These are phyloP conservation scores for Trichocladium uniseriatum DNA, from an alignment of 495 filamentous ascomycete genomes.

Conservation along the genomic window DNA sequence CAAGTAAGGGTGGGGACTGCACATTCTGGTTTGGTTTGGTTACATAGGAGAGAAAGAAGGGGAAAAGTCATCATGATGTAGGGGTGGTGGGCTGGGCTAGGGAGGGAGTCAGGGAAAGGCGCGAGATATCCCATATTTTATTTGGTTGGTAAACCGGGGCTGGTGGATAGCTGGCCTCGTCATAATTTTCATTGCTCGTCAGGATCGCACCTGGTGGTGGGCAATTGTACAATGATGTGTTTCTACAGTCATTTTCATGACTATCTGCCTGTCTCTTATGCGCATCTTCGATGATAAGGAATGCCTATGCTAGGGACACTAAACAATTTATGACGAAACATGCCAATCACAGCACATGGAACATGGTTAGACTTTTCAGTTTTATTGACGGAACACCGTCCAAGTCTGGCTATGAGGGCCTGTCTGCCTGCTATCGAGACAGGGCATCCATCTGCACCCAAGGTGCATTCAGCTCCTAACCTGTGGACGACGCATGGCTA, in stretches of 20 bases:
- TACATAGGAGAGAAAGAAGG: too few relatives aligned
- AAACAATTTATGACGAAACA: too few relatives aligned
- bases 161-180: neutral
- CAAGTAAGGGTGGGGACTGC: too few relatives aligned
- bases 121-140: conserved; percentile 6
- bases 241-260: too few relatives aligned
- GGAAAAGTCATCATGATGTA: neutral
- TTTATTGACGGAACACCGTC: neutral
- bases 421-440: neutral
- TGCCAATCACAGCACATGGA: neutral
- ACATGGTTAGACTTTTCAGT: neutral
- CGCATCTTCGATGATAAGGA: too few relatives aligned
- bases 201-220: neutral
- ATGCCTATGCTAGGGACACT: too few relatives aligned
- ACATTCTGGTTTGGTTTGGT: too few relatives aligned
- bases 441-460: too few relatives aligned
- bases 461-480: neutral
- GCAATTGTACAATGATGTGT: neutral
- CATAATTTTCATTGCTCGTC: conserved; percentile 4
- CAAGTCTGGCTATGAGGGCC: neutral
- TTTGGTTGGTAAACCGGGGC: neutral
- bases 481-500: neutral
- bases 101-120: neutral
- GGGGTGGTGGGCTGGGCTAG: neutral
- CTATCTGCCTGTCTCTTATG: too few relatives aligned